Percentiles rank a stretch among this genome's conserved stretches.
These are phyloP conservation scores for Filosporella fistucella DNA, from an alignment of 495 filamentous ascomycete genomes.

Conservation along the genomic window DNA sequence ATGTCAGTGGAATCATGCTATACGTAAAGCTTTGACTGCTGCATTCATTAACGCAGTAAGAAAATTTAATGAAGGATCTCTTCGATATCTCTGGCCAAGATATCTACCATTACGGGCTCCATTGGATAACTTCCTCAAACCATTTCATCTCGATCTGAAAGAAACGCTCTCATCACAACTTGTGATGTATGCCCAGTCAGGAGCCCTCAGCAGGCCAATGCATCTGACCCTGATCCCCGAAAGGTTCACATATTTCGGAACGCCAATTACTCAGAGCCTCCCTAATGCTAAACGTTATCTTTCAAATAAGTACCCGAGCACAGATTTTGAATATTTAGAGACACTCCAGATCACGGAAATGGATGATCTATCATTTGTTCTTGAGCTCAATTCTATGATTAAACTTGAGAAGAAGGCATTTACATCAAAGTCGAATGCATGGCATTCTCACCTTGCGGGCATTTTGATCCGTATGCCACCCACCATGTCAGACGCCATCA, in stretches of 20 bases:
- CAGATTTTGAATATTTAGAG: background rate
- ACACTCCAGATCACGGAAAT: background rate
- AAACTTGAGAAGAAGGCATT: background rate
- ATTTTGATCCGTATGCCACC: background rate
- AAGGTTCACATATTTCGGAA: background rate
- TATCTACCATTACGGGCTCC: slow-evolving; percentile 3
- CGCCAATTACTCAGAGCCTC: background rate
- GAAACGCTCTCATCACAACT: background rate
- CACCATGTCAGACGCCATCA: no score
- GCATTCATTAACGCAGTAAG: slow-evolving; percentile 1
- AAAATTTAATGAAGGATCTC: background rate
- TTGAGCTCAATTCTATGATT: background rate
- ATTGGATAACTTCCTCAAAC: slow-evolving; percentile 2
- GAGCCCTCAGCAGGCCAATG: background rate
- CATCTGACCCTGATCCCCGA: background rate
- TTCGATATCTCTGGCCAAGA: slow-evolving; percentile 9
- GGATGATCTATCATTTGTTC: background rate
- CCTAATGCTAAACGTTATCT: background rate
- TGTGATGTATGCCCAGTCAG: background rate
- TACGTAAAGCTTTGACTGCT: background rate
- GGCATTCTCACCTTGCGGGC: background rate
- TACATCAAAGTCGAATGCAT: background rate
- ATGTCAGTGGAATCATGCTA: background rate
- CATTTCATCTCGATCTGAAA: background rate
- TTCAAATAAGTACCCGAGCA: background rate